Evolutionary conservation across 768 basidiomycete species (phyloP).

Genomic region (Cyclocybe cylindracea): DNA sequence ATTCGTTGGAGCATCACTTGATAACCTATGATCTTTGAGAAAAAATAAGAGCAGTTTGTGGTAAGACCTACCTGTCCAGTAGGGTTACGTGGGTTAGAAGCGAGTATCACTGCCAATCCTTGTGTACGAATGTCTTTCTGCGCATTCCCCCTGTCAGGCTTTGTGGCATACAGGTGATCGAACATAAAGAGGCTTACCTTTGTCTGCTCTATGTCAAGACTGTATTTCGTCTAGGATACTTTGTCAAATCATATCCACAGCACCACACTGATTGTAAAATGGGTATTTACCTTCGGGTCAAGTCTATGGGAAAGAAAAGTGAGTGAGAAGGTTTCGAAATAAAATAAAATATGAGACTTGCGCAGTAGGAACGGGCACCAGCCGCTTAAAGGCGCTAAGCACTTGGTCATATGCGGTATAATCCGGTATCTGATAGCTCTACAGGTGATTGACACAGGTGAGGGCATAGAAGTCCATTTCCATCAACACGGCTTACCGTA

Average conservation of each 20-base stretch:
- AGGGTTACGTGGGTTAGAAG: slow-evolving; percentile 95
- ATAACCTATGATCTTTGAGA: slow-evolving; percentile 44
- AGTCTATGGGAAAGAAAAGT: slow-evolving; percentile 17
- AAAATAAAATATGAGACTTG: slow-evolving; percentile 34
- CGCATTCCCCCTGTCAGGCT: slow-evolving; percentile 31
- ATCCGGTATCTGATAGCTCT: slow-evolving; percentile 91
- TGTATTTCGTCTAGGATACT: slow-evolving; percentile 57
- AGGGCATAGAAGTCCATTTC: background rate
- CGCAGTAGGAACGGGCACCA: slow-evolving; percentile 91
- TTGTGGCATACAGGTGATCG: slow-evolving; percentile 8
- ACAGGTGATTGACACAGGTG: slow-evolving; percentile 9
- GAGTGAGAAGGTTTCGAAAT: background rate
- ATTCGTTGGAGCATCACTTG: slow-evolving; percentile 30
- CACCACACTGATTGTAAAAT: background rate
- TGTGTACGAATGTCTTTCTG: slow-evolving; percentile 82
- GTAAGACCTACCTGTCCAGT: slow-evolving; percentile 75
- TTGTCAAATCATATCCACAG: background rate
- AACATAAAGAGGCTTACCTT: slow-evolving; percentile 42
- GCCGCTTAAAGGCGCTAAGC: slow-evolving; percentile 81
- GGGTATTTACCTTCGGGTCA: slow-evolving; percentile 28
- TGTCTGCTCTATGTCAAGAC: slow-evolving; percentile 77
- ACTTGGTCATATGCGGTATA: slow-evolving; percentile 90
- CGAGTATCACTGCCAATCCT: slow-evolving; percentile 82
- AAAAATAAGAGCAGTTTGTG: background rate
- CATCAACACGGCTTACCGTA: slow-evolving; percentile 45